Conservation (phyloP, 768 basidiomycete species). For the Phlebiopsis gigantea region DNA sequence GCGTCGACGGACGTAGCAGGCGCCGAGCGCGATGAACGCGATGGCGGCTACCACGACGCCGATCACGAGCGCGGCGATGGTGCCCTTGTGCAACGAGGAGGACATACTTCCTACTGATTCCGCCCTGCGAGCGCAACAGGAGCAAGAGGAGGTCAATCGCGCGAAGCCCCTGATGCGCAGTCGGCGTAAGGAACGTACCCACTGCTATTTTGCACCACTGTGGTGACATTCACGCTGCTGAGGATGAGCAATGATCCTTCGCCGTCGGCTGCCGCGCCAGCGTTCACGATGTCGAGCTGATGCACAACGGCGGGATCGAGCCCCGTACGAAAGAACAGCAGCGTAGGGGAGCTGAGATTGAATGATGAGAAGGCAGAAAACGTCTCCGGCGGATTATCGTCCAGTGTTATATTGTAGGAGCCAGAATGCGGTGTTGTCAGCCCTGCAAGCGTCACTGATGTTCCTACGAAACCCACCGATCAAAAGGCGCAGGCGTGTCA, state of each 20-base stretch:
- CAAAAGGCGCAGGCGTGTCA: not conserved
- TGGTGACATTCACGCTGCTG: constrained; percentile 47
- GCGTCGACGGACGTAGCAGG: constrained; percentile 43
- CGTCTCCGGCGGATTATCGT: constrained; percentile 24
- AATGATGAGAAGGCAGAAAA: constrained; percentile 38
- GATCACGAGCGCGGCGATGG: constrained; percentile 62
- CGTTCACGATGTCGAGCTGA: constrained; percentile 50
- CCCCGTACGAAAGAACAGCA: constrained; percentile 61
- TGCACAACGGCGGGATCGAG: constrained; percentile 49
- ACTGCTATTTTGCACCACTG: constrained; percentile 27
- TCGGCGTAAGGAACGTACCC: constrained; percentile 25
- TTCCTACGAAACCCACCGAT: constrained; percentile 37
- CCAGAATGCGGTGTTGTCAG: constrained; percentile 54
- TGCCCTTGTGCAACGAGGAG: constrained; percentile 27
- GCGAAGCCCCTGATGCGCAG: too few relatives aligned
- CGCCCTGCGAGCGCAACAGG: not conserved
- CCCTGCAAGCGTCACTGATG: constrained; percentile 56
- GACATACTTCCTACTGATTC: constrained; percentile 17
- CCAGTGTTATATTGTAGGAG: constrained; percentile 52
- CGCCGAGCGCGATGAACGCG: constrained; percentile 38
- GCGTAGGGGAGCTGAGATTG: constrained; percentile 44
- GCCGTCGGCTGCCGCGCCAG: constrained; percentile 29
- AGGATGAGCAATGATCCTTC: constrained; percentile 40
- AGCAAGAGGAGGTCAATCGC: too few relatives aligned
- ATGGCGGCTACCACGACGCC: constrained; percentile 50